phyloP scores from a whole-genome alignment of 345 rosid species.

The Orychophragmus violaceus region DNA sequence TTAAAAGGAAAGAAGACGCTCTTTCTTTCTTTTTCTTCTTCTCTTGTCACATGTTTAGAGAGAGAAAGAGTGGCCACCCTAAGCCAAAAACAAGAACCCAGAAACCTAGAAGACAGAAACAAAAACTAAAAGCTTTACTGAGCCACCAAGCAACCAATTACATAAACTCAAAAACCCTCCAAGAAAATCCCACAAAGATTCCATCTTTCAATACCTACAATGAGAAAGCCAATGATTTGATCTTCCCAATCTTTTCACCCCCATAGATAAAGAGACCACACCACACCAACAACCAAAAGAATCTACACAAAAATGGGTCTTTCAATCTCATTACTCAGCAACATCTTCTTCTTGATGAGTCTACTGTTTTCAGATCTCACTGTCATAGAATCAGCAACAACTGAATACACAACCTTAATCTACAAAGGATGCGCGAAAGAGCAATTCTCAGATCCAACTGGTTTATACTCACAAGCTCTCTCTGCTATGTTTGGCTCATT shows the following conservation, averaged over 20 bases:
- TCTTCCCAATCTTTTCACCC: constrained; percentile 19
- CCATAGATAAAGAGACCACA: background rate
- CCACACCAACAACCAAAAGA: background rate
- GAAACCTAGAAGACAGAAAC: constrained; percentile 34
- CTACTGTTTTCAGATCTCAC: constrained; percentile 30
- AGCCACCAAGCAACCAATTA: constrained; percentile 36
- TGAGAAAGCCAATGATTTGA: constrained; percentile 49
- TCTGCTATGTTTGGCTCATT: constrained; percentile 77
- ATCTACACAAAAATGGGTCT: constrained; percentile 8
- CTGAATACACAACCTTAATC: constrained; percentile 62
- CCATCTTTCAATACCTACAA: constrained; percentile 15
- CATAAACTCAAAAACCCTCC: constrained; percentile 26
- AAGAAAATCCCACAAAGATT: constrained; percentile 13
- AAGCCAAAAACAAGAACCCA: constrained; percentile 22
- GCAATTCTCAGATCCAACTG: constrained; percentile 74
- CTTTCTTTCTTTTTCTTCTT: background rate
- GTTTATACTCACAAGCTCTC: constrained; percentile 78
- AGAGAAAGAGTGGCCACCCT: constrained; percentile 26
- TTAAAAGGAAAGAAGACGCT: constrained; percentile 1
- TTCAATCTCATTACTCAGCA: constrained; percentile 27
- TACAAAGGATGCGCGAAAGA: constrained; percentile 91
- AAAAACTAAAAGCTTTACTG: constrained; percentile 22
- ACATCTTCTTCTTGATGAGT: constrained; percentile 27
- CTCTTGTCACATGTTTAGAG: constrained; percentile 22
- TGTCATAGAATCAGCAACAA: constrained; percentile 45